phyloP scores from a whole-genome alignment of 2,329 filamentous ascomycete species.

The Dothidotthia symphoricarpi region DNA sequence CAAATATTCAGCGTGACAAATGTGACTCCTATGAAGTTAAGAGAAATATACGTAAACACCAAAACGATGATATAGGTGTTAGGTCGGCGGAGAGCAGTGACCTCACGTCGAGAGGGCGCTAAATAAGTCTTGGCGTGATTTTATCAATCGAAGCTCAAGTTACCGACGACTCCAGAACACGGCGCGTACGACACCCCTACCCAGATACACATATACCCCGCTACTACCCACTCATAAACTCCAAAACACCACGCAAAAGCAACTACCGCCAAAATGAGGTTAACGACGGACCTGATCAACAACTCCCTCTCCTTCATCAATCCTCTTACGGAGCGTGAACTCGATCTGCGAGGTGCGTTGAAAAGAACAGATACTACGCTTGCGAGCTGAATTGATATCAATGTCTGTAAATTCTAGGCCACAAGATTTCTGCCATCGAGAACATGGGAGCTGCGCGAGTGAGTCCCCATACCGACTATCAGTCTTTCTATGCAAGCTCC shows the following conservation, averaged over 20 bases:
- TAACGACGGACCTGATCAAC: slow-evolving; percentile 92
- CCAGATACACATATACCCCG: neutral
- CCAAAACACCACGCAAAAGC: neutral
- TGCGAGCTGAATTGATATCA: slow-evolving; percentile 83
- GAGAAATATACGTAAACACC: no score
- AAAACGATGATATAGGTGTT: no score
- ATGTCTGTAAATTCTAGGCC: slow-evolving; percentile 68
- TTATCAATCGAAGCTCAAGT: no score
- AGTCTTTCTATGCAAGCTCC: neutral
- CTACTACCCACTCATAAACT: neutral
- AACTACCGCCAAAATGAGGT: slow-evolving; percentile 67
- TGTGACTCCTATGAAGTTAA: no score
- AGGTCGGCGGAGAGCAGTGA: no score
- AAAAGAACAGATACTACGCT: slow-evolving; percentile 98
- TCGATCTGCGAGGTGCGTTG: slow-evolving; percentile 98
- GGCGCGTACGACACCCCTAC: neutral
- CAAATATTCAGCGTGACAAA: no score
- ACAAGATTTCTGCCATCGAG: slow-evolving; percentile 96
- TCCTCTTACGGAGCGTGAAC: slow-evolving; percentile 96
- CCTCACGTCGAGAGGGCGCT: no score
- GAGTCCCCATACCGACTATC: slow-evolving; percentile 42
- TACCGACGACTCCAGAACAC: neutral
- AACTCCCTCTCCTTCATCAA: slow-evolving; percentile 97
- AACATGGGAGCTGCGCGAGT: slow-evolving; percentile 94
- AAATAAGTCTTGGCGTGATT: no score